A percentile compares a stretch with the other conserved stretches of the same genome.
Conservation (phyloP, 2,329 filamentous ascomycete genomes). For the Pseudogymnoascus verrucosus region DNA sequence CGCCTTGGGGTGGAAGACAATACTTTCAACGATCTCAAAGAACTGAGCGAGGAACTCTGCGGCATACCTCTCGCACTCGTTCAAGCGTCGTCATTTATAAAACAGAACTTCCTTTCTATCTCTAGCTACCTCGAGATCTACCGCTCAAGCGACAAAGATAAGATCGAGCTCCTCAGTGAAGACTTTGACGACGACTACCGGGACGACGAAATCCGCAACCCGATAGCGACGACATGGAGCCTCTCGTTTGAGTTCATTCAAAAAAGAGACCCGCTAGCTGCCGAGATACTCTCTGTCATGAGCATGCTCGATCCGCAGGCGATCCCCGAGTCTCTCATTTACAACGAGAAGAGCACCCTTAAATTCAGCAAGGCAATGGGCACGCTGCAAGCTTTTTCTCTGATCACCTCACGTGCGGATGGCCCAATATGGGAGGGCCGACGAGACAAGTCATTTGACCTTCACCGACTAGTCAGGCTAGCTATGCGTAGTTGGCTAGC, state of each 20-base stretch:
- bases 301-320: constrained; percentile 26
- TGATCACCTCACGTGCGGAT: constrained; percentile 20
- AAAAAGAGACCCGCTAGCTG: constrained; percentile 25
- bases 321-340: constrained; percentile 30
- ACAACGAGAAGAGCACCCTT: constrained; percentile 13
- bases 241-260: constrained; percentile 31
- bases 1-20: constrained; percentile 10
- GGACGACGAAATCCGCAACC: constrained; percentile 26
- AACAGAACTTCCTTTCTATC: constrained; percentile 16
- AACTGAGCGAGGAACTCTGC: constrained; percentile 19
- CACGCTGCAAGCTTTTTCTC: constrained; percentile 28
- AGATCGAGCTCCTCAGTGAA: constrained; percentile 26
- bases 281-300: constrained; percentile 30
- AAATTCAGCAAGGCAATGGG: constrained; percentile 24
- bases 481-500: constrained; percentile 28
- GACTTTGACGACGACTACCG: constrained; percentile 27
- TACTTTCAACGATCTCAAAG: background rate
- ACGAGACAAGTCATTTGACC: constrained; percentile 18
- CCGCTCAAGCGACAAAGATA: constrained; percentile 13
- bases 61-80: constrained; percentile 31
- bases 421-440: background rate
- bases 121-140: constrained; percentile 12
- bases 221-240: constrained; percentile 31
- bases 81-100: constrained; percentile 32
- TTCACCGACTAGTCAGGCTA: constrained; percentile 31